These are phyloP conservation scores for Populus pruinosa DNA, from an alignment of 345 rosid genomes.

Conservation along the genomic window DNA sequence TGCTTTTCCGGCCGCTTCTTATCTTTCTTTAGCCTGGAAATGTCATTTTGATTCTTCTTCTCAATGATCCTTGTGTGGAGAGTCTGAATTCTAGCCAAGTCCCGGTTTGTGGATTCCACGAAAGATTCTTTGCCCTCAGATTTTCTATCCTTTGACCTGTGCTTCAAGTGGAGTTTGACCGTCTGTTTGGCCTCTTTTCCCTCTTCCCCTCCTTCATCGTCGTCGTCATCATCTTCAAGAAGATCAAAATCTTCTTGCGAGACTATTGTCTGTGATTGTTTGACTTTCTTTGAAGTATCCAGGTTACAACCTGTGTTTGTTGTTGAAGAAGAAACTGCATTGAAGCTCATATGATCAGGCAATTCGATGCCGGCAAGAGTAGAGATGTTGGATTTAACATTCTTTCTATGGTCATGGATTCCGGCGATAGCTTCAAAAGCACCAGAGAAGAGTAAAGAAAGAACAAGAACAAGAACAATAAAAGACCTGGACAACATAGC, in stretches of 20 bases:
- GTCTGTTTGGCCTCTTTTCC: conserved; percentile 25
- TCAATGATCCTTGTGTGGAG: conserved; percentile 56
- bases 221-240: background rate
- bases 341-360: conserved; percentile 62
- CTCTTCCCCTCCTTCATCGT: background rate
- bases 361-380: conserved; percentile 60
- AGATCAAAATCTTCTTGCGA: conserved; percentile 2
- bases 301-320: conserved; percentile 47
- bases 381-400: conserved; percentile 37
- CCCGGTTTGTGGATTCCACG: conserved; percentile 47
- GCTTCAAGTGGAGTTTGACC: conserved; percentile 65
- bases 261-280: conserved; percentile 18
- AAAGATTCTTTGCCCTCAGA: conserved; percentile 40
- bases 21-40: conserved; percentile 39
- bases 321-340: conserved; percentile 63
- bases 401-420: conserved; percentile 25
- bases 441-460: conserved; percentile 34
- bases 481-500: conserved; percentile 49
- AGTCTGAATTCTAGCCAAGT: conserved; percentile 67
- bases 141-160: conserved; percentile 33
- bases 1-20: conserved; percentile 7
- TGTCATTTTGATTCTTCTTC: conserved; percentile 70
- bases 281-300: conserved; percentile 31
- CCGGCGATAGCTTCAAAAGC: conserved; percentile 36
- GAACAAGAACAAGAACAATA: conserved; percentile 32